Evolutionary conservation across 1,284 basidiomycete genomes (phyloP).

Genomic region (Moesziomyces aphidis): DNA sequence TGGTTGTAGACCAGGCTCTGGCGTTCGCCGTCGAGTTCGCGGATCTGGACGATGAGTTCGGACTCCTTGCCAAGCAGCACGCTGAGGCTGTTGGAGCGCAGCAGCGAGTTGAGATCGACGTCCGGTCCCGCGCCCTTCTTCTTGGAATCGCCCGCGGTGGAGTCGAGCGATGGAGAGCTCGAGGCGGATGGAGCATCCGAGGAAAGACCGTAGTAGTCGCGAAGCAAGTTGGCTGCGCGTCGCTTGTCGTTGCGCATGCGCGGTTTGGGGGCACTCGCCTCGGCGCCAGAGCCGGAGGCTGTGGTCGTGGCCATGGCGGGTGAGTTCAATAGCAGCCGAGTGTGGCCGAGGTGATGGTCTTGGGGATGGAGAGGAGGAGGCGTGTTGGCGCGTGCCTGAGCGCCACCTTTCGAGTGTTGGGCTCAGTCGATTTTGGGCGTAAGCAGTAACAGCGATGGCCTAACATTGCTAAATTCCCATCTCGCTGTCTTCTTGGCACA

Average conservation of each 20-base stretch:
- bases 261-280: slow-evolving; percentile 3
- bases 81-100: slow-evolving; percentile 40
- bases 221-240: slow-evolving; percentile 43
- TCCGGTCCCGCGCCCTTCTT: slow-evolving; percentile 2
- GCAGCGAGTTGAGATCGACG: slow-evolving; percentile 34
- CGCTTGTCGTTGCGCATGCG: slow-evolving; percentile 33
- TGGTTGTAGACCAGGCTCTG: slow-evolving; percentile 94
- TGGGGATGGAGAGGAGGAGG: no score
- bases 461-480: no score
- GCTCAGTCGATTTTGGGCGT: no score
- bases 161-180: slow-evolving; percentile 4
- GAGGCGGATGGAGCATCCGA: slow-evolving; percentile 15
- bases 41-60: slow-evolving; percentile 73
- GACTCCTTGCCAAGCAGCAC: slow-evolving; percentile 49
- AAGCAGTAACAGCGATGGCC: no score
- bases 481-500: no score
- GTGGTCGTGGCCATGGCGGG: no score
- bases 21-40: slow-evolving; percentile 85
- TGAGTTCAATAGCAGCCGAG: no score
- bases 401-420: no score
- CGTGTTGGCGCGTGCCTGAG: no score
- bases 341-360: no score
- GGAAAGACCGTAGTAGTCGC: slow-evolving; percentile 62
- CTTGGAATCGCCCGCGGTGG: no score
- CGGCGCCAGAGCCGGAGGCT: no score